phyloP scores from a whole-genome alignment of 2,329 filamentous ascomycete genomes.

The Nemania diffusa region DNA sequence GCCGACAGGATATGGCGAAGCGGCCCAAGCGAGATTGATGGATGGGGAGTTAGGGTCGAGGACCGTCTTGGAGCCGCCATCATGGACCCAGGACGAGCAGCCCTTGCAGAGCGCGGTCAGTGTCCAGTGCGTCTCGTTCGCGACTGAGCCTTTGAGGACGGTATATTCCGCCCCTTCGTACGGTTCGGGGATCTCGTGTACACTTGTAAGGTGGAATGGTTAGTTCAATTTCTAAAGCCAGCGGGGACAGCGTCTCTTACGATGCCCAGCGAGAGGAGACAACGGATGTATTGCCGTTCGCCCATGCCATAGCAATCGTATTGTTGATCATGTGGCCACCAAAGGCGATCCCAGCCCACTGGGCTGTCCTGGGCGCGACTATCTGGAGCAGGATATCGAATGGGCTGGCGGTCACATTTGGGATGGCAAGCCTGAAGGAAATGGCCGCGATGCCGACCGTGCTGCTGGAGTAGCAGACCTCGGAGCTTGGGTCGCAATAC shows the following conservation, averaged over 20 bases:
- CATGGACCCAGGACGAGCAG: conserved; percentile 50
- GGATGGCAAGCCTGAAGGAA: conserved; percentile 52
- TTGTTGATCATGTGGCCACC: conserved; percentile 62
- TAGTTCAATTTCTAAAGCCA: neutral
- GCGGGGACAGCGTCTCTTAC: conserved; percentile 35
- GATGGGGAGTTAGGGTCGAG: conserved; percentile 34
- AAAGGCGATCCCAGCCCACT: conserved; percentile 61
- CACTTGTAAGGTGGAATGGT: conserved; percentile 33
- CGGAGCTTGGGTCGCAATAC: conserved; percentile 36
- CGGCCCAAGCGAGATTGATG: conserved; percentile 40
- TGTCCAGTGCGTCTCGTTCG: conserved; percentile 56
- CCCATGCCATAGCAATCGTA: conserved; percentile 58
- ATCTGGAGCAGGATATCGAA: conserved; percentile 58
- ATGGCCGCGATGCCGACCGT: conserved; percentile 41
- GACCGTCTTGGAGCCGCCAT: conserved; percentile 35
- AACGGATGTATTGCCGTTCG: conserved; percentile 55
- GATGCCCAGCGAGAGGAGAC: conserved; percentile 50
- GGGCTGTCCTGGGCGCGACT: conserved; percentile 54
- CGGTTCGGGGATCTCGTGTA: conserved; percentile 49
- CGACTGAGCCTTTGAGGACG: conserved; percentile 49
- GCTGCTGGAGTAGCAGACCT: conserved; percentile 37
- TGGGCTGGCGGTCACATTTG: conserved; percentile 44
- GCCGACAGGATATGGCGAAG: conserved; percentile 35
- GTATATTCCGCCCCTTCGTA: conserved; percentile 51
- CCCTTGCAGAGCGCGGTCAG: conserved; percentile 53